A percentile compares a stretch with the other conserved stretches of the same genome.
Conservation (phyloP, 345 rosid genomes). For the Moricandia moricandioides region DNA sequence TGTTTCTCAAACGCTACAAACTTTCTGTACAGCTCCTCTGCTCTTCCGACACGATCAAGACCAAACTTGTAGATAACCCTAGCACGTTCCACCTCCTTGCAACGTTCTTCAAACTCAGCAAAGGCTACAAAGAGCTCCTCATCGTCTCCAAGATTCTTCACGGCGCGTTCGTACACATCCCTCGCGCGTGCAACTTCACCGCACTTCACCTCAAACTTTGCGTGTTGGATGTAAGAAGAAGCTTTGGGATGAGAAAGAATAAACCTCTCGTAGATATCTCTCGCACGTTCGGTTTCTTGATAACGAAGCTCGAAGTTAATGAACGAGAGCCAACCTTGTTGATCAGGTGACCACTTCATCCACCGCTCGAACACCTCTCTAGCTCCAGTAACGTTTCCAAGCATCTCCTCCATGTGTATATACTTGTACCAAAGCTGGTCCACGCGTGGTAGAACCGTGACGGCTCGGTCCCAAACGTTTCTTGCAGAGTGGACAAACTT, state of each 20-base stretch:
- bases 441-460: neutral
- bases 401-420: neutral
- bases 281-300: neutral
- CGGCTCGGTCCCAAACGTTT: neutral
- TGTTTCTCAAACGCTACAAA: neutral
- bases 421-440: neutral
- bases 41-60: neutral
- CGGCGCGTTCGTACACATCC: neutral
- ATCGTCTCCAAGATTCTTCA: neutral
- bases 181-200: neutral
- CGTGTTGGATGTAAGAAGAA: neutral
- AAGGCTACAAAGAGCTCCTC: neutral
- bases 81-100: neutral
- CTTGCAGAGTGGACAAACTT: neutral
- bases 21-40: neutral
- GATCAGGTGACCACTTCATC: neutral
- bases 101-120: neutral
- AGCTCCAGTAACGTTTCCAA: neutral
- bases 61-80: neutral
- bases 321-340: neutral
- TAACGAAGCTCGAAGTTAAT: neutral
- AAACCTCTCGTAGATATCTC: neutral
- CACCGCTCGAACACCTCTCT: neutral
- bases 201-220: neutral
- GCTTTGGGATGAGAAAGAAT: neutral